Percentiles rank a stretch among this genome's conserved stretches.
Conservation (phyloP, 768 basidiomycete species). For the Mycena filopes region DNA sequence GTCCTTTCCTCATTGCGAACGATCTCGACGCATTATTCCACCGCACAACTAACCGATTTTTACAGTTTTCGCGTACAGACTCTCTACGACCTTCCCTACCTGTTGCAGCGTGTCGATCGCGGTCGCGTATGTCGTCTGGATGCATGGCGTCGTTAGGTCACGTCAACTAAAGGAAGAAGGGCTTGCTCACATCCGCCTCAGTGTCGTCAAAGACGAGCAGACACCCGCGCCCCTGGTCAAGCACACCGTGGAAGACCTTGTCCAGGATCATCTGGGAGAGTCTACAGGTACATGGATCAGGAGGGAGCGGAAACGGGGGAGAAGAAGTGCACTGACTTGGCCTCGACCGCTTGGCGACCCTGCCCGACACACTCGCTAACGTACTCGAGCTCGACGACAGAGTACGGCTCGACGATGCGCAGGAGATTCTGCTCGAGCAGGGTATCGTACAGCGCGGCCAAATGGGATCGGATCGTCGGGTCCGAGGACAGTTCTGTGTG, state of each 20-base stretch:
- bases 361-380: conserved; percentile 91
- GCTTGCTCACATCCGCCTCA: conserved; percentile 78
- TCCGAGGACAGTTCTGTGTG: conserved; percentile 91
- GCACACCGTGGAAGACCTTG: conserved; percentile 91
- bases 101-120: conserved; percentile 92
- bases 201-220: conserved; percentile 90
- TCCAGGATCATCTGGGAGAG: conserved; percentile 98
- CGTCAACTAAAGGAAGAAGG: conserved; percentile 7
- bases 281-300: conserved; percentile 50
- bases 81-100: conserved; percentile 94
- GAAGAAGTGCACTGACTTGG: conserved; percentile 74
- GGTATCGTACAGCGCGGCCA: conserved; percentile 94
- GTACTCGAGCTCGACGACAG: conserved; percentile 88
- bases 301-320: background rate
- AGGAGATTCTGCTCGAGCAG: conserved; percentile 95
- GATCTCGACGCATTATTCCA: too few relatives aligned
- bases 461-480: conserved; percentile 94
- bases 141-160: background rate
- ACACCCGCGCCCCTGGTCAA: conserved; percentile 96
- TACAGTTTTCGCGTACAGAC: conserved; percentile 81
- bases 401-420: conserved; percentile 96
- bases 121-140: conserved; percentile 85
- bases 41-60: conserved; percentile 22
- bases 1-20: too few relatives aligned
- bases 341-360: conserved; percentile 88